Evolutionary conservation across 495 filamentous ascomycete species (phyloP).

Genomic region (Lasiosphaeriaceae sp.): DNA sequence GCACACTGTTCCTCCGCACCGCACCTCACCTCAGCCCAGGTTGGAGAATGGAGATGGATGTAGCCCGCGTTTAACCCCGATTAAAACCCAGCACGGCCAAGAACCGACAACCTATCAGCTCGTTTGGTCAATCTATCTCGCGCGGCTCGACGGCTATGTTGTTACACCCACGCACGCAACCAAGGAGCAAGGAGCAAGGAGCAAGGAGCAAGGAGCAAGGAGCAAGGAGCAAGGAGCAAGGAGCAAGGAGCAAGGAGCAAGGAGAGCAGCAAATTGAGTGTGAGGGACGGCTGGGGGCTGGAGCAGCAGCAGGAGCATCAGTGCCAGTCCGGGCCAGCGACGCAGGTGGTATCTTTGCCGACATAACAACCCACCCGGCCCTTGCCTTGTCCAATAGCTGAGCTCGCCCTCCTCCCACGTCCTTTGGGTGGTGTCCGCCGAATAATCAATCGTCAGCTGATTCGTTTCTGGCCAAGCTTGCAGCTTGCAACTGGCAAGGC

Average conservation of each 20-base stretch:
- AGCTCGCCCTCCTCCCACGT: constrained; percentile 11
- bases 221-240: too few species aligned
- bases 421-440: constrained; percentile 11
- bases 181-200: too few species aligned
- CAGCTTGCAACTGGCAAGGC: constrained; percentile 16
- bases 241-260: too few species aligned
- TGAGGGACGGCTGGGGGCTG: too few species aligned
- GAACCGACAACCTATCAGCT: neutral
- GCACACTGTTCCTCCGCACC: too few species aligned
- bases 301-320: constrained; percentile 3
- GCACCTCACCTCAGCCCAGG: too few species aligned
- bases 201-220: too few species aligned
- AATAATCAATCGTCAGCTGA: constrained; percentile 26
- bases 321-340: constrained; percentile 9
- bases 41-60: neutral
- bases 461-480: constrained; percentile 19
- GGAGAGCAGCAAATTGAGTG: too few species aligned
- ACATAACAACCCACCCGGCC: constrained; percentile 22
- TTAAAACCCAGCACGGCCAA: neutral
- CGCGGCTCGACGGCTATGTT: neutral
- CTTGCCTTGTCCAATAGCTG: constrained; percentile 15
- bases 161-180: too few species aligned
- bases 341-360: constrained; percentile 25
- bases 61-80: neutral
- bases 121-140: neutral